Percentiles rank a stretch among this genome's conserved stretches.
Conservation (phyloP, 345 rosid genomes). For the Reutealis trisperma region DNA sequence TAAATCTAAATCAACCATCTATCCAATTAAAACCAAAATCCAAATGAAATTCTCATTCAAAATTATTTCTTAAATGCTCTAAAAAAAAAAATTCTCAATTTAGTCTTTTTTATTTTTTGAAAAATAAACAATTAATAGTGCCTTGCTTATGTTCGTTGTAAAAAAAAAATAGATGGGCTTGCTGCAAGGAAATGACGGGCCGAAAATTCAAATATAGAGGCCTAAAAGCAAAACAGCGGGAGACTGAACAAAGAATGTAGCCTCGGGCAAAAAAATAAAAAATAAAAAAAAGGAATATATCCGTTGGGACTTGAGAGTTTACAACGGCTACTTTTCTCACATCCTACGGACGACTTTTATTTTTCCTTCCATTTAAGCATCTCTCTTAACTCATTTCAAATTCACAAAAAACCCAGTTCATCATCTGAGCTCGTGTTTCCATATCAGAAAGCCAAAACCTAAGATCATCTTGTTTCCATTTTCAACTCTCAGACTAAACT, state of each 20-base stretch:
- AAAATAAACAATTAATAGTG: too few relatives aligned
- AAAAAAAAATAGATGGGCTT: too few relatives aligned
- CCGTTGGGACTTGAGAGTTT: constrained; percentile 14
- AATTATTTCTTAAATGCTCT: too few relatives aligned
- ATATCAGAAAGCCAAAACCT: constrained; percentile 7
- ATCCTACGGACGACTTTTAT: neutral
- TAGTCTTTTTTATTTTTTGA: too few relatives aligned
- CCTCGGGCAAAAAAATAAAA: too few relatives aligned
- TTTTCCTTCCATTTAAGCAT: constrained; percentile 5
- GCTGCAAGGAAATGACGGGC: neutral
- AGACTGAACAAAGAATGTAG: constrained; percentile 5
- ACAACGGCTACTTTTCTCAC: constrained; percentile 25
- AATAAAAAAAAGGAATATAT: too few relatives aligned
- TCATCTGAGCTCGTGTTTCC: constrained; percentile 16
- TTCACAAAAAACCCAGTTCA: neutral
- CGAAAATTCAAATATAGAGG: neutral
- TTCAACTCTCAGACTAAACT: constrained; percentile 1
- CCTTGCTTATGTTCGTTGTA: too few relatives aligned
- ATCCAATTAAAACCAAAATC: too few relatives aligned
- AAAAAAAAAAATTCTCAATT: too few relatives aligned
- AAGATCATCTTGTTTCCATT: constrained; percentile 8
- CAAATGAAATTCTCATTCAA: too few relatives aligned
- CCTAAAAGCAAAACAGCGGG: constrained; percentile 1
- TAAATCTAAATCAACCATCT: too few relatives aligned
- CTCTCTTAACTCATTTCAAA: neutral